Base-by-base conservation (phyloP, 2,329 filamentous ascomycete species). In the Fusarium sp. region DNA sequence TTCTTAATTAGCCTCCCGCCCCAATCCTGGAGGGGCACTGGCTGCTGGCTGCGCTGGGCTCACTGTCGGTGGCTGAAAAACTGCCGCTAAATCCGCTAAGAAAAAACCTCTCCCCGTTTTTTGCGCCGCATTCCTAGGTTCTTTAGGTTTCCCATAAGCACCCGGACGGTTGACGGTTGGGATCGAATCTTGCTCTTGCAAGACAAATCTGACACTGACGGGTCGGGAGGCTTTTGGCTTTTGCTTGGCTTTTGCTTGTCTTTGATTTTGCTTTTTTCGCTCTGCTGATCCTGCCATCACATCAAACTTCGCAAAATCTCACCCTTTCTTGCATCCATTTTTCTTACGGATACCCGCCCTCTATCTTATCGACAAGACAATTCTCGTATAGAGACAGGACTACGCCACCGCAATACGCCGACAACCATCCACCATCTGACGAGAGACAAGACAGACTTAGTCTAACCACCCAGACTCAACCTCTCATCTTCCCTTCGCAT, bases 1-100 rank as follows among this genome's bases (percentile, higher is more conserved):
- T 54, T 51, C 46, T 47, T 55, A 53, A 54, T 62, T 69, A 69
- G 67, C 45, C 57, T 70, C 57, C 53, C 57, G 49, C 59, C 56
- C 54, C 40, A 63, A 45, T 56, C 57, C 41, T 46, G 49, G 67
- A 44, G 67, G 67, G 63, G 61, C 42, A 56, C 25, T 41, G 30
- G 30, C 51, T 32, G 49, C 24, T 52, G 49, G 40, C 49, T 52
- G 49, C 32, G 25, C 34, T 16, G 22, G 41, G 41, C 20, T 67
- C 37, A 56, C 34, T 45, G 51, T 65, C 20, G 67, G 67, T 70
- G 67, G 67, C 63, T 70, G 54, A 71, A 54, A 53, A 61, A 42
- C 51, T 20, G 49, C 67, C 67, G 64, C 65, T 68, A 55, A 60
- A 64, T 20, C 61, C 63, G 55, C 63, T 66, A 66, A 52, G 57